Percentiles rank a stretch among this genome's conserved stretches.
Conservation (phyloP, 1,284 basidiomycete species). For the Chalciporus piperatoides region DNA sequence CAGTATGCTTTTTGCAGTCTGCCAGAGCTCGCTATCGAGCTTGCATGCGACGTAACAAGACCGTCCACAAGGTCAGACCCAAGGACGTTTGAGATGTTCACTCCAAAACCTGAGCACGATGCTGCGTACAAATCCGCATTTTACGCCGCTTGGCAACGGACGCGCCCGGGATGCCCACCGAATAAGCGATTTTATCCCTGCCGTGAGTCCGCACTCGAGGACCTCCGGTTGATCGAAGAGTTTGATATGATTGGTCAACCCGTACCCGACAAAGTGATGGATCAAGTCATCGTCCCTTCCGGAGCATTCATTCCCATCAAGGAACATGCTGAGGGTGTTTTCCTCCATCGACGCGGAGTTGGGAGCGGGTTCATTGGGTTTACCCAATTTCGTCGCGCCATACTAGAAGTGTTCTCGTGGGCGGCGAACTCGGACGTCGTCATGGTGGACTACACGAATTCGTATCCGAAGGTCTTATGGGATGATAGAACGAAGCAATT, state of each 20-base stretch:
- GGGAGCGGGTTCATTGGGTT: conserved; percentile 9
- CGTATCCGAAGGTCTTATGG: conserved; percentile 12
- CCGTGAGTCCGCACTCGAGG: conserved; percentile 2
- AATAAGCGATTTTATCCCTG: conserved; percentile 4
- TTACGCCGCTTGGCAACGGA: conserved; percentile 5
- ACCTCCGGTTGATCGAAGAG: conserved; percentile 7
- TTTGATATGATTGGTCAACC: conserved; percentile 9
- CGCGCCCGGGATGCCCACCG: background rate
- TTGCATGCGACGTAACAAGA: conserved; percentile 6
- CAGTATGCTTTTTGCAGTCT: conserved; percentile 12
- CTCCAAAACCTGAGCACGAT: background rate
- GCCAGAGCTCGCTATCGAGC: conserved; percentile 12
- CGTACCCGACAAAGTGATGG: conserved; percentile 11
- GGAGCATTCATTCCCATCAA: conserved; percentile 10
- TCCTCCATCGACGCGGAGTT: conserved; percentile 10
- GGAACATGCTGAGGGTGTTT: conserved; percentile 7
- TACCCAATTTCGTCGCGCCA: conserved; percentile 7
- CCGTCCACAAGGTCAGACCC: background rate
- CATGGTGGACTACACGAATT: conserved; percentile 15
- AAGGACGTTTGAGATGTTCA: background rate
- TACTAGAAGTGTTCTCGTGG: conserved; percentile 9
- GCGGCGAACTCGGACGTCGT: conserved; percentile 10
- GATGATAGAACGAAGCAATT: conserved; percentile 13
- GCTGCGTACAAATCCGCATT: conserved; percentile 9
- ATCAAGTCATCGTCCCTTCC: conserved; percentile 7